Conservation (phyloP, 805 yeast genomes). For the Kazachstania taianensis region DNA sequence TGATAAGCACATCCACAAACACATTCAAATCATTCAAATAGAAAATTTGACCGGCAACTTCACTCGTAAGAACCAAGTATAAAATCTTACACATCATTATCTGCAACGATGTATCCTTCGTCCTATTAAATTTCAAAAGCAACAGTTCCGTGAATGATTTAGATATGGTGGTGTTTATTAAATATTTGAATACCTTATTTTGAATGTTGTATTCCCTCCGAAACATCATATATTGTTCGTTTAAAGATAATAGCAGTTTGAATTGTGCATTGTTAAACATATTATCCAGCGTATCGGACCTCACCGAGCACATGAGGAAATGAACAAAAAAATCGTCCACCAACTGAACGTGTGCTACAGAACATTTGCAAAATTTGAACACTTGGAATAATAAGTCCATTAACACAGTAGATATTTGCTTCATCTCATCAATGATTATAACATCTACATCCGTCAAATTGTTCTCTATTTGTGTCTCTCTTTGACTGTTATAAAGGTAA, state of each 20-base stretch:
- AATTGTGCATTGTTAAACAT: constrained; percentile 57
- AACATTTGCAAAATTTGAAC: constrained; percentile 40
- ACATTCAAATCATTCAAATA: constrained; percentile 81
- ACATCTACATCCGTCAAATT: constrained; percentile 21
- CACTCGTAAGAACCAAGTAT: constrained; percentile 55
- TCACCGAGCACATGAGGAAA: constrained; percentile 38
- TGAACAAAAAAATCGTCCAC: constrained; percentile 39
- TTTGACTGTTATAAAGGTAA: constrained; percentile 5
- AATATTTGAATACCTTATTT: constrained; percentile 47
- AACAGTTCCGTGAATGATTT: constrained; percentile 57
- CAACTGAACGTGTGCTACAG: constrained; percentile 31
- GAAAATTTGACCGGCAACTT: constrained; percentile 49
- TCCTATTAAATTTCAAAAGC: constrained; percentile 66
- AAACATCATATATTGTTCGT: constrained; percentile 79
- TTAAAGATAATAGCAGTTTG: constrained; percentile 60
- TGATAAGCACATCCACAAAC: constrained; percentile 66
- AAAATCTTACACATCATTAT: constrained; percentile 71
- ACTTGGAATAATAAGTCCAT: constrained; percentile 47
- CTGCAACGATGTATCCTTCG: constrained; percentile 58
- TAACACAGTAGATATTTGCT: constrained; percentile 34
- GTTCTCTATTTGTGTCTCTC: not conserved
- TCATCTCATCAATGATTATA: constrained; percentile 28
- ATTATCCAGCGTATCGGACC: constrained; percentile 39
- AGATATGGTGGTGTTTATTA: constrained; percentile 37
- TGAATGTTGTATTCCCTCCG: constrained; percentile 25